Evolutionary conservation across 805 yeast species (phyloP).

Genomic region (Wickerhamomyces sydowiorum): DNA sequence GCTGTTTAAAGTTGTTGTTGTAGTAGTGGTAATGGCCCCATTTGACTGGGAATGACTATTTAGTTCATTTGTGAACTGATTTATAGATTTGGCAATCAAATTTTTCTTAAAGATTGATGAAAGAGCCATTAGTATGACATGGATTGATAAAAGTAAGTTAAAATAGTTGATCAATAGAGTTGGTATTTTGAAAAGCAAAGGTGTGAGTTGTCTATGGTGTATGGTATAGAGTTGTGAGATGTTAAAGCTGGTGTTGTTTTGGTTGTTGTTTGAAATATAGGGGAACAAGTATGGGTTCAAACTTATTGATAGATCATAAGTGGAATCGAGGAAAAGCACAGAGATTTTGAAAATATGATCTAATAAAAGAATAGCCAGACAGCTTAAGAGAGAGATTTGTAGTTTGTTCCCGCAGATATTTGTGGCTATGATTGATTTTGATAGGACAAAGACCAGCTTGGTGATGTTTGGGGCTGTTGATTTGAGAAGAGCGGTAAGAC

Average conservation of each 20-base stretch:
- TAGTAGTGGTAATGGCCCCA: too few relatives aligned
- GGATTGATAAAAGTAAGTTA: conserved; percentile 18
- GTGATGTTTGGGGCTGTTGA: conserved; percentile 18
- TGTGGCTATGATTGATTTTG: conserved; percentile 18
- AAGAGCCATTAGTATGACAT: conserved; percentile 18
- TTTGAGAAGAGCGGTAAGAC: conserved; percentile 11
- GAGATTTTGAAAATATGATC: conserved; percentile 10
- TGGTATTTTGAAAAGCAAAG: not conserved
- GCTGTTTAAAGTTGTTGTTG: conserved; percentile 9
- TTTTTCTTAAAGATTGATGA: conserved; percentile 19
- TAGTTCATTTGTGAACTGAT: conserved; percentile 13
- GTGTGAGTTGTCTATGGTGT: not conserved
- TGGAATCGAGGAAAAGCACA: conserved; percentile 5
- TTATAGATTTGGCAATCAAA: conserved; percentile 18
- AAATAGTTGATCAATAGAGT: conserved; percentile 1
- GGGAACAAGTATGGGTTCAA: conserved; percentile 16
- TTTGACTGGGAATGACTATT: too few relatives aligned
- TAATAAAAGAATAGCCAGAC: conserved; percentile 6
- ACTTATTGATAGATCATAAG: conserved; percentile 6
- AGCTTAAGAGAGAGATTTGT: conserved; percentile 6
- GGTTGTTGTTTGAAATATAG: conserved; percentile 7
- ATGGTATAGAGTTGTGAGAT: not conserved
- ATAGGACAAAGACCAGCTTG: conserved; percentile 14
- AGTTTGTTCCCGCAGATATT: conserved; percentile 16
- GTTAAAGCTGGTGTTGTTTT: not conserved